Conservation (phyloP, 2,329 filamentous ascomycete species). For the Emergomyces pasteurianus region DNA sequence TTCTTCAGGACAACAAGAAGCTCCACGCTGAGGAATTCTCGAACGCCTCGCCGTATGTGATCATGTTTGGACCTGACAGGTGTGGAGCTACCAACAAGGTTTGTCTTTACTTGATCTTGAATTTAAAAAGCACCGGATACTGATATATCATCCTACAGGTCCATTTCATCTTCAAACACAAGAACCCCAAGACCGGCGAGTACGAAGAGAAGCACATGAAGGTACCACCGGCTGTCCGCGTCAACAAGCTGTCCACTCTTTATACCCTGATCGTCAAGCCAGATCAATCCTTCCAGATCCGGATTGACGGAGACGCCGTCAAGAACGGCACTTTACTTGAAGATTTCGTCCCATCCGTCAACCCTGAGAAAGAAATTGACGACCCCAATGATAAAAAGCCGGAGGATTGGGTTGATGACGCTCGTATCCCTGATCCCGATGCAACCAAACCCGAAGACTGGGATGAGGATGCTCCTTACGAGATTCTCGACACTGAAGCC, state of each 20-base stretch:
- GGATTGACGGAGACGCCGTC: slow-evolving; percentile 77
- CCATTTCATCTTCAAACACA: slow-evolving; percentile 98
- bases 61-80: slow-evolving; percentile 99
- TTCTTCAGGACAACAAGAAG: slow-evolving; percentile 92
- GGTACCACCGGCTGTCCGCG: slow-evolving; percentile 70
- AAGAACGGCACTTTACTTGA: slow-evolving; percentile 87
- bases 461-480: slow-evolving; percentile 95
- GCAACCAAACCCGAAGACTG: slow-evolving; percentile 96
- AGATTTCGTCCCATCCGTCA: slow-evolving; percentile 87
- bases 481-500: slow-evolving; percentile 89
- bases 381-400: slow-evolving; percentile 91
- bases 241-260: slow-evolving; percentile 82
- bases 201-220: slow-evolving; percentile 99
- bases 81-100: slow-evolving; percentile 99
- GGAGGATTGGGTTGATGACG: slow-evolving; percentile 87
- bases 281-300: slow-evolving; percentile 88
- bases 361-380: slow-evolving; percentile 89
- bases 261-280: slow-evolving; percentile 96
- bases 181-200: slow-evolving; percentile 99
- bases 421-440: slow-evolving; percentile 81
- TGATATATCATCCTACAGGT: slow-evolving; percentile 35
- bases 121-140: background rate
- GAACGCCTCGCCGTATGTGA: slow-evolving; percentile 93
- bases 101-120: slow-evolving; percentile 14
- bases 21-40: slow-evolving; percentile 96